Evolutionary conservation across 192 early-diverging fungal species (phyloP).

Genomic region (Allomyces macrogynus): DNA sequence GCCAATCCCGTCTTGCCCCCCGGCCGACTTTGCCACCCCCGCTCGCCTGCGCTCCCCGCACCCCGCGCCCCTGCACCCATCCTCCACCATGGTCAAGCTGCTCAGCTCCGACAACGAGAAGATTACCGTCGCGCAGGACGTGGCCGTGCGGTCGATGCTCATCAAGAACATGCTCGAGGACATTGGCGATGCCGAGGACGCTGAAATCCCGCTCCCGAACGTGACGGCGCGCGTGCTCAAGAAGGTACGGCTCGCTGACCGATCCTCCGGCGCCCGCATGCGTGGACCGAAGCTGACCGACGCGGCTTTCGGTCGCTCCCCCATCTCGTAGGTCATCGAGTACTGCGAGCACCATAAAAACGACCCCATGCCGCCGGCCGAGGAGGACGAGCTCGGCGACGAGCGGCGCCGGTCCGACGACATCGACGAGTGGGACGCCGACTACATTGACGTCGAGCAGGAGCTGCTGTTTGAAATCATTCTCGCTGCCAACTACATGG

Average conservation of each 20-base stretch:
- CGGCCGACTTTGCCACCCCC: too few relatives aligned
- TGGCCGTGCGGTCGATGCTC: conserved; percentile 50
- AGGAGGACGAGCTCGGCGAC: conserved; percentile 23
- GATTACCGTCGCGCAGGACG: conserved; percentile 39
- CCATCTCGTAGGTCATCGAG: conserved; percentile 66
- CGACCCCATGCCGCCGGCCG: conserved; percentile 33
- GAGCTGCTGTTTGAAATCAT: conserved; percentile 67
- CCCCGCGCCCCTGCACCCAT: too few relatives aligned
- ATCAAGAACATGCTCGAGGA: conserved; percentile 60
- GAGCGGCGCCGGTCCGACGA: conserved; percentile 42
- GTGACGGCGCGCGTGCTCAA: conserved; percentile 48
- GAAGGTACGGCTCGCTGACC: conserved; percentile 38
- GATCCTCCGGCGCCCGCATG: too few relatives aligned
- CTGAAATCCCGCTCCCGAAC: conserved; percentile 57
- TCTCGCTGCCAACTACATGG: conserved; percentile 73
- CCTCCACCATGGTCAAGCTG: conserved; percentile 22
- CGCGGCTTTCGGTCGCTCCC: too few relatives aligned
- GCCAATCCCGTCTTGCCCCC: too few relatives aligned
- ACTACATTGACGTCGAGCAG: conserved; percentile 57
- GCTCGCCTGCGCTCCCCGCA: too few relatives aligned
- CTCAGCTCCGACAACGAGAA: conserved; percentile 39
- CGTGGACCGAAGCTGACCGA: too few relatives aligned
- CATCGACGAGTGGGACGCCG: conserved; percentile 60
- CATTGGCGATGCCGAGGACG: conserved; percentile 37
- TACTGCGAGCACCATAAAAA: conserved; percentile 60